phyloP scores from a whole-genome alignment of 768 basidiomycete genomes.

The Tricholoma bakamatsutake region DNA sequence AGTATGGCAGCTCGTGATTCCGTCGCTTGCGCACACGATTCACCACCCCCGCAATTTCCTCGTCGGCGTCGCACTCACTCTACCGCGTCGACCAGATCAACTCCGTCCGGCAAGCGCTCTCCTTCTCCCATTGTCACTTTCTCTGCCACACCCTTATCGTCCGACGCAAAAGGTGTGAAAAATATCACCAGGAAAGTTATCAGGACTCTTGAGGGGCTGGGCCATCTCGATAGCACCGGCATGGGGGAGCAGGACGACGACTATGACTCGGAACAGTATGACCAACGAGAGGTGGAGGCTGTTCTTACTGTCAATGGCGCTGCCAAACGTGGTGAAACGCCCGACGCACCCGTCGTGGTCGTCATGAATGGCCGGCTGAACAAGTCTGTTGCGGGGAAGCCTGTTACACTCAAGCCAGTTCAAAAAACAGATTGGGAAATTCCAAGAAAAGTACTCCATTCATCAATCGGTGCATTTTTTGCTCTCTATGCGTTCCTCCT shows the following conservation, averaged over 20 bases:
- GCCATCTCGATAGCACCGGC: constrained; percentile 31
- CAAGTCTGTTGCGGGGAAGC: not conserved
- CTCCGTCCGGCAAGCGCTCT: constrained; percentile 31
- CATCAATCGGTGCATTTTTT: constrained; percentile 69
- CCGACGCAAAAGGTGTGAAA: constrained; percentile 35
- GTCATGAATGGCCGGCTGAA: constrained; percentile 1
- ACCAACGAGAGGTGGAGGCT: constrained; percentile 20
- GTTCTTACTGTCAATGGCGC: constrained; percentile 10
- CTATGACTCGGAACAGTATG: constrained; percentile 18
- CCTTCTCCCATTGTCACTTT: constrained; percentile 44
- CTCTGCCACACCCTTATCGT: constrained; percentile 27
- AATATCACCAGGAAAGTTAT: constrained; percentile 46
- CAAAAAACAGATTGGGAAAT: constrained; percentile 79
- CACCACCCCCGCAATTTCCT: constrained; percentile 6
- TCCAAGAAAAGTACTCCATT: constrained; percentile 82
- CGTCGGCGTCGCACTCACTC: constrained; percentile 16
- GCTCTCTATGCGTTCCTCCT: constrained; percentile 1
- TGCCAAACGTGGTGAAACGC: constrained; percentile 1
- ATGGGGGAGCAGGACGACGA: constrained; percentile 31
- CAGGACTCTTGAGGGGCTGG: constrained; percentile 40
- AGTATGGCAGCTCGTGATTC: constrained; percentile 19
- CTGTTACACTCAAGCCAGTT: not conserved
- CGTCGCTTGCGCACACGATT: constrained; percentile 12
- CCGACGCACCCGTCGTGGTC: not conserved
- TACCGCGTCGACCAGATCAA: constrained; percentile 12